Evolutionary conservation across 2,329 filamentous ascomycete species (phyloP), one percentile per base, ranked within the genome.

Genomic region (Neofusicoccum laricinum): DNA sequence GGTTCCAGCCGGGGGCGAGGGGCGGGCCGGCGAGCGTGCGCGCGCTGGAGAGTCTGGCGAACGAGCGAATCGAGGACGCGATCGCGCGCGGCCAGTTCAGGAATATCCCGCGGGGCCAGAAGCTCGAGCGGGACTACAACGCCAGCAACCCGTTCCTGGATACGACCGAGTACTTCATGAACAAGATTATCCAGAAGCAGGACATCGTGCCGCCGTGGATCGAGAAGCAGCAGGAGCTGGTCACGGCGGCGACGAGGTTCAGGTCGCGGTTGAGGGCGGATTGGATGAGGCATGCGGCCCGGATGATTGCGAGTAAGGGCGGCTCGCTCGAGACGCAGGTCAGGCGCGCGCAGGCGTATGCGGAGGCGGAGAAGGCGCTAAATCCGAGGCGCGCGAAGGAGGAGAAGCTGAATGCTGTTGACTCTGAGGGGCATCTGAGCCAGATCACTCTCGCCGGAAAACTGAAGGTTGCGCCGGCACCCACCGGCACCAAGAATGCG

Each of bases 181-280:
- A 99, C 79, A 95, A 96, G 78, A 97, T 98, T 81, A 97, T 99
- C 67, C 91, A 97, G 78, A 90, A 90, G 65, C 95, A 99, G 77
- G 93, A 97, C 19, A 91, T 98, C 66, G 92, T 96, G 0, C 95
- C 95, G 0, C 94, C 94, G 0, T 99, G 95, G 95, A 98, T 99
- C 66, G 95, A 99, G 78, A 98, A 97, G 78, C 95, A 99, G 76
- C 94, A 98, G 74, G 93, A 97, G 71, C 80, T 98, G 5, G 84
- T 88, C 11, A 87, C 86, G 66, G 85, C 90, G 0, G 85, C 88
- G 0, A 84, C 82, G 12, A 82, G 83, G 1, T 97, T 99, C 73
- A 85, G 95, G 2, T 79, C 82, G 2, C 82, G 92, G n/a, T 73
- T 98, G 66, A 83, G 93, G 40, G 86, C 84, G 45, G 92, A 96